Base-by-base conservation (phyloP, 345 rosid genomes). In the Chamaenerion angustifolium region DNA sequence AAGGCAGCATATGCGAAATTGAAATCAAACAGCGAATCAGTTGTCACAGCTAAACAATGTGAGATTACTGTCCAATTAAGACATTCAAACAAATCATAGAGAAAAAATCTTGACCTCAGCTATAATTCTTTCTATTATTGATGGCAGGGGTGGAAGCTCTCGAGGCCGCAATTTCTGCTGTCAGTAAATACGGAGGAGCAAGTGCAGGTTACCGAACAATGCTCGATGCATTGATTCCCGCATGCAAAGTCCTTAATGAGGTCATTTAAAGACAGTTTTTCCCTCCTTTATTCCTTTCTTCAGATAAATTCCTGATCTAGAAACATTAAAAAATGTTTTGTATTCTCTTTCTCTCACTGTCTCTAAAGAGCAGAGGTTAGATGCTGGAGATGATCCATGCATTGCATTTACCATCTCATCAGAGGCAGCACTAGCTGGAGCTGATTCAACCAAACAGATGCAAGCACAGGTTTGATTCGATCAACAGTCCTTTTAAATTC, bases 151-250 rank as follows among this genome's bases (percentile, higher is more conserved):
- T 77, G 42, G 81, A 79, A 71, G 85, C 94, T 51, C 76, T 88
- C 51, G 78, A 85, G 72, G 75, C 89, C 71, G 68, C 89, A 50
- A 80, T 85, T 48, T 52, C 81, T 54, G 85, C 95, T 1, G 81
- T 89, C 47, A 85, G 95, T 65, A 85, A 83, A 68, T 89, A 89
- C 56, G 94, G 97, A 23, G 97, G 97, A 44, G 97, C 97, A 48
- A 58, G 63, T 64, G 94, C 89, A 37, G 98, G 96, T 51, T 80
- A 65, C 65, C 78, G 96, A 40, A 90, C 96, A 5, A 46, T 90
- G 75, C 68, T 90, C 59, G 96, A 86, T 72, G 94, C 98, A 2
- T 77, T 90, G 55, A 83, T 86, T 68, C 95, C 98, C 19, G 98
- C 96, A n/a, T 77, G 77, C 27, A 48, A 67, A 63, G 87, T 74